Conservation (phyloP, 108 stramenopile species). For the Asterionellopsis glacialis region DNA sequence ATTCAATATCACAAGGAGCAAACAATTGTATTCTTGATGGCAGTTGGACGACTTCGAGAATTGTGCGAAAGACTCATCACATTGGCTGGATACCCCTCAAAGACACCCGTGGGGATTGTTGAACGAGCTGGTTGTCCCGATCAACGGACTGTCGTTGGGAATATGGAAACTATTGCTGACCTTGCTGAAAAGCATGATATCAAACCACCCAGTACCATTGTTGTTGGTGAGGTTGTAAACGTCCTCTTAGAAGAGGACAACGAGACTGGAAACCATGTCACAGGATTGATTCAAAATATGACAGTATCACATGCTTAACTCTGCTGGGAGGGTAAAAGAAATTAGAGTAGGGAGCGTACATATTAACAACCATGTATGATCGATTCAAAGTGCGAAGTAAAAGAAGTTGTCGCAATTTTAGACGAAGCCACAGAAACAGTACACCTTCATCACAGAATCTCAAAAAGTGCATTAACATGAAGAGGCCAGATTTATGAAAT, state of each 20-base stretch:
- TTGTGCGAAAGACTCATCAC: conserved; percentile 48
- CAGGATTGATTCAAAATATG: conserved; percentile 24
- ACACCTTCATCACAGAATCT: too few relatives aligned
- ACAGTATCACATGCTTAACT: neutral
- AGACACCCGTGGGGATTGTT: conserved; percentile 82
- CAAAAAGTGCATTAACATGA: too few relatives aligned
- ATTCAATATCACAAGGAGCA: conserved; percentile 74
- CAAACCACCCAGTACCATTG: conserved; percentile 80
- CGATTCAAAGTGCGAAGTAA: too few relatives aligned
- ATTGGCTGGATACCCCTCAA: conserved; percentile 61
- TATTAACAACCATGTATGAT: too few relatives aligned
- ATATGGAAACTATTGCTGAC: conserved; percentile 72
- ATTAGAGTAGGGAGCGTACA: too few relatives aligned
- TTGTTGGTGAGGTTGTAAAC: conserved; percentile 82
- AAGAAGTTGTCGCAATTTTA: too few relatives aligned
- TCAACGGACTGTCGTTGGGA: conserved; percentile 79
- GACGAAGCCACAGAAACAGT: too few relatives aligned
- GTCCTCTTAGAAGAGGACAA: conserved; percentile 57
- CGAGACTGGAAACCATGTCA: conserved; percentile 11
- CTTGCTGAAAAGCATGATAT: conserved; percentile 68
- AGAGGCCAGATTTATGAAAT: too few relatives aligned
- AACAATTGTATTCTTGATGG: conserved; percentile 89
- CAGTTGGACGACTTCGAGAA: conserved; percentile 70
- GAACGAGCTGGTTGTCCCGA: conserved; percentile 80
- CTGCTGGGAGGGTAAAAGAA: too few relatives aligned